Evolutionary conservation across 176 grass and related monocot species (phyloP).

Genomic region (Carex parvula): DNA sequence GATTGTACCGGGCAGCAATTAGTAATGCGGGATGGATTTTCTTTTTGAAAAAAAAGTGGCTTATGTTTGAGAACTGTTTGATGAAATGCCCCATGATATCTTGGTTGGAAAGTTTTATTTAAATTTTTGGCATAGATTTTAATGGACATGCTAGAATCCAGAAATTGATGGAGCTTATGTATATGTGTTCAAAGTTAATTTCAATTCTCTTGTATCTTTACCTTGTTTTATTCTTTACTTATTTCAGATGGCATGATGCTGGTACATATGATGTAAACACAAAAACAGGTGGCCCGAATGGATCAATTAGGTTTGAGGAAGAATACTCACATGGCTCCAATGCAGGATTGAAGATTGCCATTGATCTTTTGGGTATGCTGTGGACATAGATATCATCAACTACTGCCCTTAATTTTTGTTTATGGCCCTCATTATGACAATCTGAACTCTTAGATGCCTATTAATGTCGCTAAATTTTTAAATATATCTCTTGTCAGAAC

Average conservation of each 20-base stretch:
- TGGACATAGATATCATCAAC: constrained; percentile 12
- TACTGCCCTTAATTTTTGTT: constrained; percentile 13
- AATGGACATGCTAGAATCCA: background rate
- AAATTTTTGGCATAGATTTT: background rate
- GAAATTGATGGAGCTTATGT: constrained; percentile 8
- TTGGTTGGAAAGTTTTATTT: background rate
- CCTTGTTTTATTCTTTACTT: constrained; percentile 7
- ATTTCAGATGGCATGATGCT: constrained; percentile 96
- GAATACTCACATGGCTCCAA: constrained; percentile 89
- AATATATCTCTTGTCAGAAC: background rate
- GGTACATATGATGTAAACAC: constrained; percentile 82
- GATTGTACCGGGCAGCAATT: background rate
- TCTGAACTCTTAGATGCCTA: constrained; percentile 10
- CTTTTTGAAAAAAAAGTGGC: background rate
- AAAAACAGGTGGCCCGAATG: constrained; percentile 89
- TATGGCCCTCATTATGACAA: background rate
- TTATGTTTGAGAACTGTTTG: background rate
- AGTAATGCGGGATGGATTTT: background rate
- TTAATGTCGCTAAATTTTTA: constrained; percentile 1
- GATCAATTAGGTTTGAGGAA: constrained; percentile 83
- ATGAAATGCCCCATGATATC: background rate
- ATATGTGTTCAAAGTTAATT: background rate
- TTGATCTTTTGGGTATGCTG: constrained; percentile 82
- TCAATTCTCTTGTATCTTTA: background rate
- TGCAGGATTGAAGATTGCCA: constrained; percentile 93